Percentiles rank a stretch among this genome's conserved stretches.
Conservation (phyloP, 1,284 basidiomycete species). For the Malassezia sp. region DNA sequence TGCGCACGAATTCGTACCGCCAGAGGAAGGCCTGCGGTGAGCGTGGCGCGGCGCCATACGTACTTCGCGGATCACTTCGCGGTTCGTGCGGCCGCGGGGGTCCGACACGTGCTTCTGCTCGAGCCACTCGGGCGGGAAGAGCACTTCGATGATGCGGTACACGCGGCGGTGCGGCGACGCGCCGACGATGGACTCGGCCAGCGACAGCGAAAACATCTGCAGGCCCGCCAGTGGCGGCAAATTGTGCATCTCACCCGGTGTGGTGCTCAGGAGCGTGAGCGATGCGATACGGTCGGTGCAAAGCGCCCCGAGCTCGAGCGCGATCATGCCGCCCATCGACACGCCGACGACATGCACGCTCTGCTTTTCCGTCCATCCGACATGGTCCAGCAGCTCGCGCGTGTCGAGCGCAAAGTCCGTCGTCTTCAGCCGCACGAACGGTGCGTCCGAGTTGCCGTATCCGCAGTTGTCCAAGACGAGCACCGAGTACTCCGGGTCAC, state of each 20-base stretch:
- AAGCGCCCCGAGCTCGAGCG: slow-evolving; percentile 46
- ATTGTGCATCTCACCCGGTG: slow-evolving; percentile 21
- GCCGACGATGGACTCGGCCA: slow-evolving; percentile 27
- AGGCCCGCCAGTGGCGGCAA: slow-evolving; percentile 33
- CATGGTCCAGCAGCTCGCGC: slow-evolving; percentile 55
- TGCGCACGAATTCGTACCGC: slow-evolving; percentile 54
- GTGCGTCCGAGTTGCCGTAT: slow-evolving; percentile 64
- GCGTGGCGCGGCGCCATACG: too few relatives aligned
- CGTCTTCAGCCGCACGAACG: slow-evolving; percentile 51
- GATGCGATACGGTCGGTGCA: slow-evolving; percentile 20
- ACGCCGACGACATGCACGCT: slow-evolving; percentile 65
- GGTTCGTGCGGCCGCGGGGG: slow-evolving; percentile 18
- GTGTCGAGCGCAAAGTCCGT: slow-evolving; percentile 67
- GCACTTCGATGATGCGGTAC: slow-evolving; percentile 56
- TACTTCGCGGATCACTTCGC: slow-evolving; percentile 23
- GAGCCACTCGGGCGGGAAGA: slow-evolving; percentile 56
- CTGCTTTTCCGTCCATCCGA: slow-evolving; percentile 60
- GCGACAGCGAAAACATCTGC: slow-evolving; percentile 40
- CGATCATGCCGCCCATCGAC: slow-evolving; percentile 76
- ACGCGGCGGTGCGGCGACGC: slow-evolving; percentile 52
- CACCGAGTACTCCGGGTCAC: slow-evolving; percentile 50
- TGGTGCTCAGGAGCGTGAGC: slow-evolving; percentile 34
- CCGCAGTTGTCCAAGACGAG: slow-evolving; percentile 80
- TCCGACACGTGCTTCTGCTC: slow-evolving; percentile 37
- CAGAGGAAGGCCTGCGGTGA: slow-evolving; percentile 51